These are phyloP conservation scores for Yamadazyma mexicana DNA, from an alignment of 1,139 yeast species.

Conservation along the genomic window DNA sequence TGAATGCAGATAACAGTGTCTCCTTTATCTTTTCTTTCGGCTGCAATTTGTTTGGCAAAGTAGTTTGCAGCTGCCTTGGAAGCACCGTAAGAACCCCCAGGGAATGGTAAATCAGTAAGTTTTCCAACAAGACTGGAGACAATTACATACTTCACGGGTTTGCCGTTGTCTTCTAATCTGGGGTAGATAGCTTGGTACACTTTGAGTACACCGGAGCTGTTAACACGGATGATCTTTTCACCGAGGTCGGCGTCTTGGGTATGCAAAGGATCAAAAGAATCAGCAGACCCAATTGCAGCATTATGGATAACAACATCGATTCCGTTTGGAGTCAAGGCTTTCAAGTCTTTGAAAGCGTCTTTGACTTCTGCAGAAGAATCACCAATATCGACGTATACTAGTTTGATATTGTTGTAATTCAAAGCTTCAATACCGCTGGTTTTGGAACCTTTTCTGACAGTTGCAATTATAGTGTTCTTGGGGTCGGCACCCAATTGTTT, in stretches of 20 bases:
- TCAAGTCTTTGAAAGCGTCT: slow-evolving; percentile 5
- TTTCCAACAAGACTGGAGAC: slow-evolving; percentile 26
- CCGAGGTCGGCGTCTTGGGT: slow-evolving; percentile 18
- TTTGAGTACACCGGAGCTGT: slow-evolving; percentile 32
- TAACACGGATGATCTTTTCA: slow-evolving; percentile 24
- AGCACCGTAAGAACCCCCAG: slow-evolving; percentile 3
- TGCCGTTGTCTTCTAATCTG: slow-evolving; percentile 14
- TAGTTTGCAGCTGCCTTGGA: slow-evolving; percentile 5
- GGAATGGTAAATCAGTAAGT: slow-evolving; percentile 10
- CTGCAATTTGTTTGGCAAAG: slow-evolving; percentile 5
- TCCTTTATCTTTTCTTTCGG: slow-evolving; percentile 25
- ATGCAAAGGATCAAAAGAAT: not conserved
- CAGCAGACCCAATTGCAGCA: slow-evolving; percentile 2
- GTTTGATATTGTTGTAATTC: slow-evolving; percentile 4
- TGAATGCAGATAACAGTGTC: slow-evolving; percentile 51
- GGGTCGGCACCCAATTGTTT: slow-evolving; percentile 6
- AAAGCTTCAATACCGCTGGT: slow-evolving; percentile 2
- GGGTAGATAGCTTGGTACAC: slow-evolving; percentile 26
- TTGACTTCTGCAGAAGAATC: not conserved
- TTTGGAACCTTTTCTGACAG: slow-evolving; percentile 6
- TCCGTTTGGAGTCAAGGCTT: slow-evolving; percentile 4
- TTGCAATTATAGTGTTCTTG: slow-evolving; percentile 4
- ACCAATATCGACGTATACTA: slow-evolving; percentile 4
- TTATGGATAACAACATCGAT: slow-evolving; percentile 9
- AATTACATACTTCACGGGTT: slow-evolving; percentile 21